These are phyloP conservation scores for Claviceps sorghi DNA, from an alignment of 2,329 filamentous ascomycete genomes.

Conservation along the genomic window DNA sequence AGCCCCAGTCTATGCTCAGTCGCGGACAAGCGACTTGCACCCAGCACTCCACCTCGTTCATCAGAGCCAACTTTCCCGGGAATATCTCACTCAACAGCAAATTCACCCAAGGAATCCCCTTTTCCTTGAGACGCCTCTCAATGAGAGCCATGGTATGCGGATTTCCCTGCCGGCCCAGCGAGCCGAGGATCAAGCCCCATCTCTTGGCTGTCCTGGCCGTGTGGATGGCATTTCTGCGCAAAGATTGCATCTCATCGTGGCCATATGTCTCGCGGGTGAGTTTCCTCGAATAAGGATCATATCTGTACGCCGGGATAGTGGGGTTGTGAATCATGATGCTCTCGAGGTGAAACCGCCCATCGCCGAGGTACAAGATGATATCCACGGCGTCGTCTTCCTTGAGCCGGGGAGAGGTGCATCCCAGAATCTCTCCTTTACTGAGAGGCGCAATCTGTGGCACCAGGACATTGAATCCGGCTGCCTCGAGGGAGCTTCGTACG, in stretches of 20 bases:
- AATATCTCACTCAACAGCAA: conserved; percentile 89
- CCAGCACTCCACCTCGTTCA: conserved; percentile 93
- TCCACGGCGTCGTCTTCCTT: conserved; percentile 47
- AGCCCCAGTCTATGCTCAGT: conserved; percentile 96
- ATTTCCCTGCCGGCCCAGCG: conserved; percentile 86
- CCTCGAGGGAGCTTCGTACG: conserved; percentile 60
- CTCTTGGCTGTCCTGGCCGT: conserved; percentile 64
- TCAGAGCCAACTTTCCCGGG: conserved; percentile 84
- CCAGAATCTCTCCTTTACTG: conserved; percentile 88
- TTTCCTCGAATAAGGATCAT: conserved; percentile 88
- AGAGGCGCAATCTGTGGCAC: conserved; percentile 88
- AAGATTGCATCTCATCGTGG: conserved; percentile 75
- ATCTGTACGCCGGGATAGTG: conserved; percentile 75
- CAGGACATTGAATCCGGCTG: conserved; percentile 69
- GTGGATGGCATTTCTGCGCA: conserved; percentile 63
- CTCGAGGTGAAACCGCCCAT: conserved; percentile 90
- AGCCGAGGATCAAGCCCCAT: conserved; percentile 91
- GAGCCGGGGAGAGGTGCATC: conserved; percentile 81
- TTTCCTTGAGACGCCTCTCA: conserved; percentile 56
- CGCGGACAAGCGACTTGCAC: conserved; percentile 96
- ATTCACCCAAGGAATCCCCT: conserved; percentile 70
- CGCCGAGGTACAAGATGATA: conserved; percentile 75
- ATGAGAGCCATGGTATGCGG: conserved; percentile 82
- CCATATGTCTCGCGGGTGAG: conserved; percentile 85
- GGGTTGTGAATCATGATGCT: conserved; percentile 99